Conservation (phyloP, 208 protist species). For the Acanthamoeba quina region DNA sequence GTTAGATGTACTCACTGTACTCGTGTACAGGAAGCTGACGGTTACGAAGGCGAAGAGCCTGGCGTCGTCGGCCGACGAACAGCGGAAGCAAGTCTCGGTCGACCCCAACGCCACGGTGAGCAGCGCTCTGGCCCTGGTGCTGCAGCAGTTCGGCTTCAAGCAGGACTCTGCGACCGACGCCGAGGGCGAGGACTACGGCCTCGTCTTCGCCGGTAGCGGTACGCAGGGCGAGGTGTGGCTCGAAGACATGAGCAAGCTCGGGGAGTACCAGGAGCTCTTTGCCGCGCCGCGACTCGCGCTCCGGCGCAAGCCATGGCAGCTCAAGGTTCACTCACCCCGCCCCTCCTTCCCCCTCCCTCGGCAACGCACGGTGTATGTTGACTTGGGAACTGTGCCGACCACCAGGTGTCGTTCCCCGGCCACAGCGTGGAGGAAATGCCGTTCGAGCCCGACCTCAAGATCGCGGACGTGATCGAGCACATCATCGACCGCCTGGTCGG, state of each 20-base stretch:
- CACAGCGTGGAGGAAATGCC: slow-evolving; percentile 27
- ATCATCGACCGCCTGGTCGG: neutral
- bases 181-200: slow-evolving; percentile 41
- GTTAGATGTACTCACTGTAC: too few species aligned
- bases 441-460: slow-evolving; percentile 31
- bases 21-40: neutral
- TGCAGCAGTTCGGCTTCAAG: slow-evolving; percentile 17
- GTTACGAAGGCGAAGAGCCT: slow-evolving; percentile 23
- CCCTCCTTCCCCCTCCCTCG: neutral
- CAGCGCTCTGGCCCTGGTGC: neutral
- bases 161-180: slow-evolving; percentile 8
- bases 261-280: neutral
- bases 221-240: slow-evolving; percentile 40
- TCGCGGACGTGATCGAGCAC: neutral
- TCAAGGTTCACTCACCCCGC: neutral
- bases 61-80: neutral
- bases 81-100: neutral
- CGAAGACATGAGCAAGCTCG: slow-evolving; percentile 23
- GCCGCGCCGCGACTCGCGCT: neutral
- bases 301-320: neutral
- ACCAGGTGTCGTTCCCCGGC: slow-evolving; percentile 4
- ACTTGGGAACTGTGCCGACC: neutral
- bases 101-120: slow-evolving; percentile 43
- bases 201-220: neutral
- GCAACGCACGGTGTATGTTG: neutral